Percentiles rank a stretch among this genome's conserved stretches.
Evolutionary conservation across 805 yeast species (phyloP).

Genomic region (Huiozyma sinensis): DNA sequence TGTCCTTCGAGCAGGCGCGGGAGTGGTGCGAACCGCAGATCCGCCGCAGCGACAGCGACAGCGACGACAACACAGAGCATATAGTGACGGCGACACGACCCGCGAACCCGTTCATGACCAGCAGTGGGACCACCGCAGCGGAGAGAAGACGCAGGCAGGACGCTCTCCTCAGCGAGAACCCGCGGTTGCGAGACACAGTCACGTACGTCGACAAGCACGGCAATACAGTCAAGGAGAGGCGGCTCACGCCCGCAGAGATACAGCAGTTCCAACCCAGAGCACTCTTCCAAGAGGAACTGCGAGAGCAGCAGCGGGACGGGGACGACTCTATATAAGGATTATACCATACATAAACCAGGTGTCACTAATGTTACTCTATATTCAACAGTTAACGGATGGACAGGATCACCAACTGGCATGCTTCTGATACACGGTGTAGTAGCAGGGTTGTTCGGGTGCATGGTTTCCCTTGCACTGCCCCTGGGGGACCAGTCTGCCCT

Average conservation of each 20-base stretch:
- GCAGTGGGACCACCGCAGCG: slow-evolving; percentile 3
- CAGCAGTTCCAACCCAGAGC: slow-evolving; percentile 22
- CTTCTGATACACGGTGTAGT: no score
- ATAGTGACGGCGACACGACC: neutral
- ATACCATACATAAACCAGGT: no score
- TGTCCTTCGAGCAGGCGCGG: slow-evolving; percentile 24
- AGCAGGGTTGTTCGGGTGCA: no score
- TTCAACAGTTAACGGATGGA: no score
- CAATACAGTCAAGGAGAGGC: slow-evolving; percentile 18
- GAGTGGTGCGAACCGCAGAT: slow-evolving; percentile 26
- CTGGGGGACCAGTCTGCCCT: neutral
- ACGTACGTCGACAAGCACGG: slow-evolving; percentile 30
- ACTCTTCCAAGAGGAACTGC: slow-evolving; percentile 10
- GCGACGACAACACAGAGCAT: slow-evolving; percentile 5
- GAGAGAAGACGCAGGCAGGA: slow-evolving; percentile 9
- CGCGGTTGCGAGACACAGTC: slow-evolving; percentile 16
- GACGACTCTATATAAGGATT: no score
- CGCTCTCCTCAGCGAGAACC: slow-evolving; percentile 11
- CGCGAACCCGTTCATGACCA: slow-evolving; percentile 13
- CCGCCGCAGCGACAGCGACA: slow-evolving; percentile 13
- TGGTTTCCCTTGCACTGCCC: no score
- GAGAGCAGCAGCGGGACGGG: no score
- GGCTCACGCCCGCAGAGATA: slow-evolving; percentile 13
- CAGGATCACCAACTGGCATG: no score
- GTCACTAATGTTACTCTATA: no score